Evolutionary conservation across 345 rosid species (phyloP), one percentile per base, ranked within the genome.

Genomic region (Corchorus capsularis): DNA sequence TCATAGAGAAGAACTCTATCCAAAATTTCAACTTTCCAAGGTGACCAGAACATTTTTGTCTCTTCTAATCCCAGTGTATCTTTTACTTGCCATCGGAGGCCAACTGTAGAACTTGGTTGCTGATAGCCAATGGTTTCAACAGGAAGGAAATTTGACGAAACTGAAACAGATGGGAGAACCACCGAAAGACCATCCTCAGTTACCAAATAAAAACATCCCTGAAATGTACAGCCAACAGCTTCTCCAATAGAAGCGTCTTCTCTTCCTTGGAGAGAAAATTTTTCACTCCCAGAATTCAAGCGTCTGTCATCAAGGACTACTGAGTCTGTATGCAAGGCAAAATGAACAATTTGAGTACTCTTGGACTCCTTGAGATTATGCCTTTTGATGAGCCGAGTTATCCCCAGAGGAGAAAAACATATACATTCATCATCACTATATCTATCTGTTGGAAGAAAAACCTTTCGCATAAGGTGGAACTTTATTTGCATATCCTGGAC

Each of bases 1-100:
- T 96, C 99, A 77, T 86, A 87, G 80, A 96, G 78, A 83, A 93
- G 86, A 85, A 87, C 87, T 85, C 93, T 86, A 83, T 96, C 99
- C 89, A 96, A 85, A 80, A 93, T 81, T 86, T 92, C 96, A 74
- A 89, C 87, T 82, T 88, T 90, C 96, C 97, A 92, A 69, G 91
- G 90, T 56, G 85, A 82, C 75, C 81, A 79, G 17, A 81, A 69
- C 71, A 81, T 78, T 72, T 75, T 86, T 76, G 80, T 57, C 71
- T 81, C 81, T 72, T 72, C 64, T 52, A 84, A 62, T 79, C 81
- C 75, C 79, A 78, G 72, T 46, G 46, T 49, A 56, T 77, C 80
- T 74, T 63, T 76, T 53, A 46, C 32, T 69, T 83, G 79, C 72
- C 62, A 27, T 57, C 69, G 78, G 43, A 63, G n/a, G n/a, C 76